phyloP scores from a whole-genome alignment of 345 rosid genomes.

The Toxicodendron radicans region DNA sequence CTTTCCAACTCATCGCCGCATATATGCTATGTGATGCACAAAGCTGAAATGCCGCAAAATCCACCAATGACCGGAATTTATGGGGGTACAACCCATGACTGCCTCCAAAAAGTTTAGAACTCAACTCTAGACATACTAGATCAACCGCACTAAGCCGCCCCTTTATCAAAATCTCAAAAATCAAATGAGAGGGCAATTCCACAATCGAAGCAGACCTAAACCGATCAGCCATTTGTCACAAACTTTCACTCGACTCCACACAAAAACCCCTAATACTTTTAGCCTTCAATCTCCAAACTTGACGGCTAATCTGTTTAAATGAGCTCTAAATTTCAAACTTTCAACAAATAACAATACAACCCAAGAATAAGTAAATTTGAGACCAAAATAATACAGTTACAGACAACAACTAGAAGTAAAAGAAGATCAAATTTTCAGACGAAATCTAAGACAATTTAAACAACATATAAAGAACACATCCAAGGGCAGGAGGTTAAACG shows the following conservation, averaged over 20 bases:
- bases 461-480: constrained; percentile 75
- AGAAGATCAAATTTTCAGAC: constrained; percentile 71
- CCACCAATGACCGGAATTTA: constrained; percentile 75
- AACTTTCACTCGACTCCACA: constrained; percentile 19
- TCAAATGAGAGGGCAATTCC: constrained; percentile 87
- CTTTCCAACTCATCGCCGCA: constrained; percentile 46
- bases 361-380: background rate
- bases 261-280: constrained; percentile 8
- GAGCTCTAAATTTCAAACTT: background rate
- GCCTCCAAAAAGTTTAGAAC: constrained; percentile 74
- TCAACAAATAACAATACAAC: background rate
- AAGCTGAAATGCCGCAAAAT: constrained; percentile 79
- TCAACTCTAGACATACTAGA: constrained; percentile 71
- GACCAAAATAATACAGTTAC: background rate
- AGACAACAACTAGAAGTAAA: background rate
- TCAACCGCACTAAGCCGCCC: constrained; percentile 69
- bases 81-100: constrained; percentile 59
- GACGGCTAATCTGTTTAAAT: background rate
- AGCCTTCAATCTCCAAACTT: constrained; percentile 4
- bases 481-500: constrained; percentile 59
- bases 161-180: constrained; percentile 72
- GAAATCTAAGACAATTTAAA: constrained; percentile 76
- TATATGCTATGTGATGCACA: constrained; percentile 56
- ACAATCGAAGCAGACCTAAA: constrained; percentile 53
- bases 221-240: constrained; percentile 63